A percentile compares a stretch with the other conserved stretches of the same genome.
Evolutionary conservation across 495 filamentous ascomycete genomes (phyloP).

Genomic region (Penicillium macrosclerotiorum): DNA sequence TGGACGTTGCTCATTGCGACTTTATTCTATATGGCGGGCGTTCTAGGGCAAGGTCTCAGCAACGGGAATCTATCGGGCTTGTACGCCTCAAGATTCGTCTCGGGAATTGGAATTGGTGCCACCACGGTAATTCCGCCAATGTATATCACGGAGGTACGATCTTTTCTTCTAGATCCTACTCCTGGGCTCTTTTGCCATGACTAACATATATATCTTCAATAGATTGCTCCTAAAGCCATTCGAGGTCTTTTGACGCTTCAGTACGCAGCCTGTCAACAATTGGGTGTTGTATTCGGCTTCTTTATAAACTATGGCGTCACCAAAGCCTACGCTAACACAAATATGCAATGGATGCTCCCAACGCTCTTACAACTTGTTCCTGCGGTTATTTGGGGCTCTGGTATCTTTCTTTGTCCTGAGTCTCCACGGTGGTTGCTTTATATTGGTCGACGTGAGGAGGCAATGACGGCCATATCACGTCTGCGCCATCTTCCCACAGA

Average conservation of each 20-base stretch:
- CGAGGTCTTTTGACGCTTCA: slow-evolving; percentile 62
- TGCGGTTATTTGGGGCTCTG: slow-evolving; percentile 51
- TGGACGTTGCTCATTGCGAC: slow-evolving; percentile 48
- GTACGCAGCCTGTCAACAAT: slow-evolving; percentile 59
- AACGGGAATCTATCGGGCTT: slow-evolving; percentile 43
- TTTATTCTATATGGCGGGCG: slow-evolving; percentile 54
- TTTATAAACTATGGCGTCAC: slow-evolving; percentile 58
- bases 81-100: slow-evolving; percentile 51
- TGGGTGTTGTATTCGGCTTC: slow-evolving; percentile 61
- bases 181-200: not conserved
- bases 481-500: slow-evolving; percentile 48
- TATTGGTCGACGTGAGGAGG: slow-evolving; percentile 59
- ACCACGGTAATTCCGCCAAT: slow-evolving; percentile 57
- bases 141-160: slow-evolving; percentile 37
- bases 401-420: slow-evolving; percentile 56
- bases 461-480: slow-evolving; percentile 45
- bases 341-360: slow-evolving; percentile 59
- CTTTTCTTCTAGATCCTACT: not conserved
- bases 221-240: slow-evolving; percentile 64
- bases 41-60: slow-evolving; percentile 55
- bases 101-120: slow-evolving; percentile 60
- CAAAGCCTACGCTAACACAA: slow-evolving; percentile 41
- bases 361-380: slow-evolving; percentile 61
- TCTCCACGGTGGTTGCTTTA: slow-evolving; percentile 65
- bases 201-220: not conserved